These are phyloP conservation scores for Elaeis guineensis DNA, from an alignment of 176 grass and related monocot species.

Conservation along the genomic window DNA sequence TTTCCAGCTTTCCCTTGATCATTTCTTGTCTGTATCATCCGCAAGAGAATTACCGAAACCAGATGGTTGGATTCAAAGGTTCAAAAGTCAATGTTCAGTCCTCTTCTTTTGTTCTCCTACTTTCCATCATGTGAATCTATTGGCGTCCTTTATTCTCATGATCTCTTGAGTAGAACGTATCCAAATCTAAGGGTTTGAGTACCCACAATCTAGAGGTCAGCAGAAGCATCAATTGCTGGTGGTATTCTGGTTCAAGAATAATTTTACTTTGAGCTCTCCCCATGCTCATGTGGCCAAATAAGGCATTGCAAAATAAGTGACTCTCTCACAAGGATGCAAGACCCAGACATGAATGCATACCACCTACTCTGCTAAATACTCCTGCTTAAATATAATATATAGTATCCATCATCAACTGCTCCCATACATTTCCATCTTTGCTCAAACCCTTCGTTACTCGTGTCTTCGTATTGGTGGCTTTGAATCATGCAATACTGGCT, in stretches of 20 bases:
- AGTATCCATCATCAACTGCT: background rate
- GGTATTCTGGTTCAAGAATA: constrained; percentile 7
- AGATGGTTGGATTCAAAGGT: too few species aligned
- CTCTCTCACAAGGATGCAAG: constrained; percentile 11
- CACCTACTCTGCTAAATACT: background rate
- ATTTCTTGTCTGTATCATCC: too few species aligned
- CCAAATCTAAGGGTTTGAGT: constrained; percentile 53
- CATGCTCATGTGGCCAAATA: constrained; percentile 10
- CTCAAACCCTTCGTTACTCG: too few species aligned
- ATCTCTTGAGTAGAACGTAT: constrained; percentile 26
- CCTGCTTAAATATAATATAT: background rate
- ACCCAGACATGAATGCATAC: constrained; percentile 13
- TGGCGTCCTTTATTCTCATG: constrained; percentile 17
- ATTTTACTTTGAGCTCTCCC: constrained; percentile 28
- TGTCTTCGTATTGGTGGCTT: too few species aligned
- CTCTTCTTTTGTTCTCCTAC: background rate
- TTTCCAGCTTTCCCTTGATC: too few species aligned
- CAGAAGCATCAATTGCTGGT: constrained; percentile 15
- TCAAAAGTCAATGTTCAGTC: background rate
- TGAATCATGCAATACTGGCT: too few species aligned
- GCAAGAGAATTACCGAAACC: too few species aligned
- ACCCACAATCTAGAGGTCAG: constrained; percentile 19
- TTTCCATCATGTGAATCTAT: constrained; percentile 4
- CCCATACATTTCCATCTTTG: too few species aligned
- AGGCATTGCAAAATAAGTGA: constrained; percentile 15